A percentile compares a stretch with the other conserved stretches of the same genome.
Conservation (phyloP, 2,329 filamentous ascomycete genomes). For the Claviceps citrina region DNA sequence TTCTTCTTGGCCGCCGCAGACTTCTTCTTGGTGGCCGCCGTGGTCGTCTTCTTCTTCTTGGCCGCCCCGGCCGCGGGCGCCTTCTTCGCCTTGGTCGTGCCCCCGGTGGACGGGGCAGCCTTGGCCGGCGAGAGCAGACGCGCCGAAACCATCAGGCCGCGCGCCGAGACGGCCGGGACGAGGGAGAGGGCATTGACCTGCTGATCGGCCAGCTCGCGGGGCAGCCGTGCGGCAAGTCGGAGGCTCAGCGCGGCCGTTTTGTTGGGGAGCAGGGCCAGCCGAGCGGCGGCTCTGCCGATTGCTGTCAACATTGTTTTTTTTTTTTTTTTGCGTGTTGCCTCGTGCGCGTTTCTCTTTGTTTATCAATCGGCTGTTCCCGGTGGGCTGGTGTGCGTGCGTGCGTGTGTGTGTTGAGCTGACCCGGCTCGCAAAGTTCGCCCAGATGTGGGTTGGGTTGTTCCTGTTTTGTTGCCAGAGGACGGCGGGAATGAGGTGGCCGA, state of each 20-base stretch:
- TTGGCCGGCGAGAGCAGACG: constrained; percentile 14
- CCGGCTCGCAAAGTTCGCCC: too few species aligned
- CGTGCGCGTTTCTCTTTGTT: too few species aligned
- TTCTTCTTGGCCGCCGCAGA: constrained; percentile 5
- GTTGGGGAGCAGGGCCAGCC: constrained; percentile 16
- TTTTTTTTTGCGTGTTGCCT: too few species aligned
- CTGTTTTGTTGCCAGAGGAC: too few species aligned
- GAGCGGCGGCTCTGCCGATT: constrained; percentile 24
- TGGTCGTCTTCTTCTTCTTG: constrained; percentile 10
- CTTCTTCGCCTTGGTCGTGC: constrained; percentile 12
- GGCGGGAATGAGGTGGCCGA: too few species aligned
- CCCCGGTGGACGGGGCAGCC: constrained; percentile 4
- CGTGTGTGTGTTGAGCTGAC: too few species aligned
- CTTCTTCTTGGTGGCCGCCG: constrained; percentile 8
- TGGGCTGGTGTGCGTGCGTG: too few species aligned
- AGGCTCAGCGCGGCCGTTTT: constrained; percentile 8
- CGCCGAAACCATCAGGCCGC: constrained; percentile 15
- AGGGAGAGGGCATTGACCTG: constrained; percentile 4
- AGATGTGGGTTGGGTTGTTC: too few species aligned
- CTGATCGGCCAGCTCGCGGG: not conserved
- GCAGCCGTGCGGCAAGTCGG: constrained; percentile 7
- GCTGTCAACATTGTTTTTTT: constrained; percentile 24
- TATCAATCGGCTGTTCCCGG: too few species aligned
- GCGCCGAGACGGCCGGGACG: constrained; percentile 7
- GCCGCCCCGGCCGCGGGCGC: constrained; percentile 3